Percentiles rank a stretch among this genome's conserved stretches.
Conservation (phyloP, 2,329 filamentous ascomycete genomes). For the Claviceps purpurea region DNA sequence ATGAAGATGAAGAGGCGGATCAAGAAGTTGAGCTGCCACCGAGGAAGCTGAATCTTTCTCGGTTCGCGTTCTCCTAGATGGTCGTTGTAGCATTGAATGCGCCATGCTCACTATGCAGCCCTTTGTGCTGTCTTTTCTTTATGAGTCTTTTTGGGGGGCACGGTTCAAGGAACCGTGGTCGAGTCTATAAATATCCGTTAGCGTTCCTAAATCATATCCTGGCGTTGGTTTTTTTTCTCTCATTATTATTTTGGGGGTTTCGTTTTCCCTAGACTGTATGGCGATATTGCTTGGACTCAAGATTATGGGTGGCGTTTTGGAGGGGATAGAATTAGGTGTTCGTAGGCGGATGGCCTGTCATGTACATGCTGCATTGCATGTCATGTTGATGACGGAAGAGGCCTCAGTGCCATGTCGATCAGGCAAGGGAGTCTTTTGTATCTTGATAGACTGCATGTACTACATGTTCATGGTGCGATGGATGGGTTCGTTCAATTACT, state of each 20-base stretch:
- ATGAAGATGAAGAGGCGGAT: constrained; percentile 31
- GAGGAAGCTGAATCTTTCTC: constrained; percentile 32
- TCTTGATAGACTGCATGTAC: too few species aligned
- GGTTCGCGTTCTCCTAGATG: constrained; percentile 27
- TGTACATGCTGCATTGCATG: too few species aligned
- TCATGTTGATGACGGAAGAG: too few species aligned
- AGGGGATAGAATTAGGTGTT: too few species aligned
- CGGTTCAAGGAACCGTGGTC: too few species aligned
- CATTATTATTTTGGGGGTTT: background rate
- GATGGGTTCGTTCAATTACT: background rate
- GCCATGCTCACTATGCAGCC: background rate
- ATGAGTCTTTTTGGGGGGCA: background rate
- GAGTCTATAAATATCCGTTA: too few species aligned
- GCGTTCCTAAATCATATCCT: background rate
- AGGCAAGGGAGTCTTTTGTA: too few species aligned
- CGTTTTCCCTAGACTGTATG: background rate
- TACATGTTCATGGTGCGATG: background rate
- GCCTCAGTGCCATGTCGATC: too few species aligned
- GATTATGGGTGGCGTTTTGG: background rate
- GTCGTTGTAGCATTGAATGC: constrained; percentile 1
- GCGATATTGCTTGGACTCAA: background rate
- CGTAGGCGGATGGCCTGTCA: background rate
- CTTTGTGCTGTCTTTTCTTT: background rate
- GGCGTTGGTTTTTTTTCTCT: constrained; percentile 5
- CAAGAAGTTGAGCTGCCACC: constrained; percentile 19